Percentiles rank a stretch among this genome's conserved stretches.
phyloP scores from a whole-genome alignment of 1,284 basidiomycete genomes.

The Cutaneotrichosporon dermatis region DNA sequence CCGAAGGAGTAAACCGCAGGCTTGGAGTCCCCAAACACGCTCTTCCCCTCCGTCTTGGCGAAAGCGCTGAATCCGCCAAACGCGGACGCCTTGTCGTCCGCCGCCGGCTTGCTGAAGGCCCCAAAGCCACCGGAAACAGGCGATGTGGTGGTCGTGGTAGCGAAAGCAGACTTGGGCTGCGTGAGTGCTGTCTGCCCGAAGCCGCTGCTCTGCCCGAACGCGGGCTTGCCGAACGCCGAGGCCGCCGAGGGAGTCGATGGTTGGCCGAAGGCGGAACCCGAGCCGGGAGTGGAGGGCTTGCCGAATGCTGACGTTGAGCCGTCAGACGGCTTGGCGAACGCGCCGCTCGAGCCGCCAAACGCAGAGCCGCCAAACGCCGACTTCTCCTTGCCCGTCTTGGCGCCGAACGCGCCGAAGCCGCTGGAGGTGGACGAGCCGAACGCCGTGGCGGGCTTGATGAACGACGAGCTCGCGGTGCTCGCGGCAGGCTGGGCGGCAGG shows the following conservation, averaged over 20 bases:
- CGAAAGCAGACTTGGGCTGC: background rate
- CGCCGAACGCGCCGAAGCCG: slow-evolving; percentile 30
- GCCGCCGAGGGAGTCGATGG: slow-evolving; percentile 3
- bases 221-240: slow-evolving; percentile 11
- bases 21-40: slow-evolving; percentile 18
- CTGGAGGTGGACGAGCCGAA: slow-evolving; percentile 24
- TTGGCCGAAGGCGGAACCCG: slow-evolving; percentile 4
- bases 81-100: background rate
- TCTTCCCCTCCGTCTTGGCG: slow-evolving; percentile 4
- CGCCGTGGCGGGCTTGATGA: slow-evolving; percentile 44
- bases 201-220: slow-evolving; percentile 22
- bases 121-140: slow-evolving; percentile 40
- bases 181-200: slow-evolving; percentile 14
- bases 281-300: background rate
- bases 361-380: background rate
- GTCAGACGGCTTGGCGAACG: background rate
- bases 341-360: background rate
- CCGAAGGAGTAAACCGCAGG: background rate
- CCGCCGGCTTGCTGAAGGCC: slow-evolving; percentile 29
- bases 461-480: slow-evolving; percentile 22
- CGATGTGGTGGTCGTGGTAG: background rate
- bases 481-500: slow-evolving; percentile 14
- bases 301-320: too few species aligned
- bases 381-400: background rate
- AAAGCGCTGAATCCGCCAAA: slow-evolving; percentile 34